phyloP scores from a whole-genome alignment of 768 basidiomycete species.

The Hydnomerulius pinastri region DNA sequence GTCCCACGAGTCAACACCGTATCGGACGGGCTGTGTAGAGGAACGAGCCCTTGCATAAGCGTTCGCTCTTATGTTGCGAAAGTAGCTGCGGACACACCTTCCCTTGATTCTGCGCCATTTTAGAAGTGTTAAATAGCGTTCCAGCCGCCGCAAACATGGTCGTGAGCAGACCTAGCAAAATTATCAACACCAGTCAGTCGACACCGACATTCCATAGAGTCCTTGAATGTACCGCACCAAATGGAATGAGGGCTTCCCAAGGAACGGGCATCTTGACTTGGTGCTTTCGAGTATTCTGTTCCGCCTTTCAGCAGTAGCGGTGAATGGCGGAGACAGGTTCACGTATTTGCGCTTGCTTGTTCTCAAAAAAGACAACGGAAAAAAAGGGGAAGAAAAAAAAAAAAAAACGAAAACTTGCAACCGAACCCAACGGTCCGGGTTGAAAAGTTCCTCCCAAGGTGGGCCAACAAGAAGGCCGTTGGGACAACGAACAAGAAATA shows the following conservation, averaged over 20 bases:
- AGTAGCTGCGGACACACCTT: constrained; percentile 55
- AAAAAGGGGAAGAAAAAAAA: too few relatives aligned
- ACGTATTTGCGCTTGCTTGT: constrained; percentile 26
- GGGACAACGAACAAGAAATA: too few relatives aligned
- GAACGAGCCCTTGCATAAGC: not conserved
- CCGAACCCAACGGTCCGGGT: too few relatives aligned
- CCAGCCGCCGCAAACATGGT: constrained; percentile 90
- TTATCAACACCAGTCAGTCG: constrained; percentile 5
- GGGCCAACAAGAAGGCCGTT: too few relatives aligned
- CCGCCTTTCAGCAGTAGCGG: not conserved
- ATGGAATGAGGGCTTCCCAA: constrained; percentile 96
- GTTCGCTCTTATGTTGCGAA: not conserved
- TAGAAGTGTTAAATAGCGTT: constrained; percentile 78
- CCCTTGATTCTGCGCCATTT: constrained; percentile 82
- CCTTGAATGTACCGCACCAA: constrained; percentile 62
- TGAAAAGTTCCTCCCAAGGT: too few relatives aligned
- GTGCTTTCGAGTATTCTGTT: not conserved
- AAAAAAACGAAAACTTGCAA: too few relatives aligned
- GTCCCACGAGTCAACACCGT: constrained; percentile 88
- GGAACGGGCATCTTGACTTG: constrained; percentile 83
- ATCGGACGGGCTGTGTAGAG: constrained; percentile 70
- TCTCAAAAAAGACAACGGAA: too few relatives aligned
- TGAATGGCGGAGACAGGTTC: not conserved
- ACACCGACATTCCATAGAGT: not conserved
- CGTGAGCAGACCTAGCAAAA: constrained; percentile 68